Percentiles rank a stretch among this genome's conserved stretches.
Conservation (phyloP, 1,139 yeast species). For the Zygoascus hellenicus region DNA sequence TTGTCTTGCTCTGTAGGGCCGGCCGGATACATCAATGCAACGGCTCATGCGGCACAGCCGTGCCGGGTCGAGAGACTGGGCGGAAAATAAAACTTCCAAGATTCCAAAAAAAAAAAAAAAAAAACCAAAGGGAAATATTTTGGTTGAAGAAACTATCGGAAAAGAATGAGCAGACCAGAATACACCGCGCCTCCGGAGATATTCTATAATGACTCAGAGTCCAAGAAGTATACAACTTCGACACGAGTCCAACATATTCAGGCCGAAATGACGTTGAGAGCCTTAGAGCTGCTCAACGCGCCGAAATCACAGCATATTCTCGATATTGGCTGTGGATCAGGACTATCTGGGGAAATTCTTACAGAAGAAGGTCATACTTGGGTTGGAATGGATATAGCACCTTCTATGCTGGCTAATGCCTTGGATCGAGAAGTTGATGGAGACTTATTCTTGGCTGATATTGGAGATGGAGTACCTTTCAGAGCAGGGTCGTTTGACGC, state of each 20-base stretch:
- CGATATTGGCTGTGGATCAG: constrained; percentile 97
- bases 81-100: not conserved
- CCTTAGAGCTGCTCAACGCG: constrained; percentile 77
- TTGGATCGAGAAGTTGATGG: constrained; percentile 90
- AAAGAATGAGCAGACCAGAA: constrained; percentile 89
- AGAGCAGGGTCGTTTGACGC: constrained; percentile 97
- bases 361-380: constrained; percentile 92
- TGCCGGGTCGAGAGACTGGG: not conserved
- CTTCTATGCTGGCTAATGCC: constrained; percentile 94
- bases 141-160: no score
- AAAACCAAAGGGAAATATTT: constrained; percentile 26
- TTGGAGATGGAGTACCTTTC: constrained; percentile 92
- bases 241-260: constrained; percentile 97
- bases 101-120: not conserved
- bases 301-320: constrained; percentile 62
- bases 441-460: constrained; percentile 82
- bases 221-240: constrained; percentile 81
- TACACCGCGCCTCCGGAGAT: constrained; percentile 96
- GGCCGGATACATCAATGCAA: no score
- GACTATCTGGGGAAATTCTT: constrained; percentile 88
- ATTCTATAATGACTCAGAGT: constrained; percentile 85
- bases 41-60: no score
- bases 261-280: constrained; percentile 94
- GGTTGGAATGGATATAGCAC: constrained; percentile 96
- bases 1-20: no score